Base-by-base conservation (phyloP, 139 green algal genomes). In the Zygnema cylindricum region DNA sequence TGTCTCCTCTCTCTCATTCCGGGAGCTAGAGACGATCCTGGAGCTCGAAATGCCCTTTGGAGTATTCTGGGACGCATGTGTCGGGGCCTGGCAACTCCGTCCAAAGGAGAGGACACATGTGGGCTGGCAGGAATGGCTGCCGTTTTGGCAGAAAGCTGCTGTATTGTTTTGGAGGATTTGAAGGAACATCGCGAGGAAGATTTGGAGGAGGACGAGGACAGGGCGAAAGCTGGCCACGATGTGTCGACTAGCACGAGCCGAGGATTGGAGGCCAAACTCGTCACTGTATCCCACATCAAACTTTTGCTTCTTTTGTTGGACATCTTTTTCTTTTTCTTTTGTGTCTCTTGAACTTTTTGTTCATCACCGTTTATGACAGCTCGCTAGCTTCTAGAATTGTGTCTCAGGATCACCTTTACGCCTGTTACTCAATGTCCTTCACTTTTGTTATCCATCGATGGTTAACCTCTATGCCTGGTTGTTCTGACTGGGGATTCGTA, bases 31-130 rank as follows among this genome's bases (percentile, higher is more conserved):
- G 77, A 85, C 49, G 77, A 85, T 16, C 77, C 77, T 11, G 77
- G 77, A 11, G 77, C 77, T 41, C 77, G 77, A 38, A 85, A 85
- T 54, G 77, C 77, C 11, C 77, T 85, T 40, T 85, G 77, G 77
- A 85, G 77, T 16, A 77, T 85, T 16, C 77, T 85, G 33, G 35
- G 77, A 38, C 42, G 77, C 42, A 85, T 85, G 49, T 85, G 42
- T 16, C 42, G 49, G 7, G 7, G 33, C 11, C 21, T 85, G 33
- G 35, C 82, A 16, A 25, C 33, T 40, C 77, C 77, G 49, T 41
- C 11, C 54, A 82, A 38, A 3, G 39, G 33, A 41, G 42, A 39
- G 33, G 77, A 85, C 7, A 3, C 57, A 11, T 39, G 16, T 39
- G 42, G 42, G 11, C 43, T 77, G 77, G 77, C 42, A 7, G 49